These are phyloP conservation scores for Chalciporus piperatus DNA, from an alignment of 768 basidiomycete genomes.

Conservation along the genomic window DNA sequence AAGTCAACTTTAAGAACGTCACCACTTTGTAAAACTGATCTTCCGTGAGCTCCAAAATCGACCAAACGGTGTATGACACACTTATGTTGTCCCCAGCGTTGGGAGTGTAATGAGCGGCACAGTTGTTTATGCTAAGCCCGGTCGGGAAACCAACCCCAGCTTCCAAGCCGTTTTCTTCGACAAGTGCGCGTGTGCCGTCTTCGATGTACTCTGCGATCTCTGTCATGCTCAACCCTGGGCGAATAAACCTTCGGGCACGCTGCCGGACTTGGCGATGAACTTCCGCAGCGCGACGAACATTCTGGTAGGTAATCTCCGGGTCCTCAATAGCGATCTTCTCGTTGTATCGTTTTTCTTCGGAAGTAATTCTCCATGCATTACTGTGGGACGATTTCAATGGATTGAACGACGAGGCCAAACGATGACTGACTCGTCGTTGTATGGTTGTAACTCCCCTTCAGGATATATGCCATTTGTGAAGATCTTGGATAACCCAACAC, in stretches of 20 bases:
- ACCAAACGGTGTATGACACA: constrained; percentile 35
- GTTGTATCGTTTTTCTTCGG: constrained; percentile 84
- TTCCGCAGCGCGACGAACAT: constrained; percentile 90
- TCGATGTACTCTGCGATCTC: constrained; percentile 94
- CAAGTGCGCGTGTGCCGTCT: constrained; percentile 84
- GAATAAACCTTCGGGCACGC: constrained; percentile 78
- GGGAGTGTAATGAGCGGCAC: constrained; percentile 95
- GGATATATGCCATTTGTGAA: constrained; percentile 87
- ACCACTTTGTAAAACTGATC: constrained; percentile 68
- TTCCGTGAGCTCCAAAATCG: constrained; percentile 6
- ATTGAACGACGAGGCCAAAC: background rate
- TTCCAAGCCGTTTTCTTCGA: constrained; percentile 86
- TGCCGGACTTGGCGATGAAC: constrained; percentile 91
- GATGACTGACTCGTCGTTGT: constrained; percentile 80
- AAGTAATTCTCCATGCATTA: constrained; percentile 84
- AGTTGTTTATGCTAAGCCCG: constrained; percentile 89
- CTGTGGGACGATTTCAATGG: constrained; percentile 39
- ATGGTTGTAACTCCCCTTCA: constrained; percentile 87
- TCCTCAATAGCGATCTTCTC: constrained; percentile 79
- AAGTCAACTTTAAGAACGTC: constrained; percentile 97
- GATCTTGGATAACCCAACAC: constrained; percentile 83
- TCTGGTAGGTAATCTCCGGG: constrained; percentile 81
- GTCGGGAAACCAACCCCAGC: constrained; percentile 95
- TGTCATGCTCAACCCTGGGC: constrained; percentile 91
- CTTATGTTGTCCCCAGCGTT: constrained; percentile 88